Base-by-base conservation (phyloP, 495 filamentous ascomycete species). In the Tuber brumale region DNA sequence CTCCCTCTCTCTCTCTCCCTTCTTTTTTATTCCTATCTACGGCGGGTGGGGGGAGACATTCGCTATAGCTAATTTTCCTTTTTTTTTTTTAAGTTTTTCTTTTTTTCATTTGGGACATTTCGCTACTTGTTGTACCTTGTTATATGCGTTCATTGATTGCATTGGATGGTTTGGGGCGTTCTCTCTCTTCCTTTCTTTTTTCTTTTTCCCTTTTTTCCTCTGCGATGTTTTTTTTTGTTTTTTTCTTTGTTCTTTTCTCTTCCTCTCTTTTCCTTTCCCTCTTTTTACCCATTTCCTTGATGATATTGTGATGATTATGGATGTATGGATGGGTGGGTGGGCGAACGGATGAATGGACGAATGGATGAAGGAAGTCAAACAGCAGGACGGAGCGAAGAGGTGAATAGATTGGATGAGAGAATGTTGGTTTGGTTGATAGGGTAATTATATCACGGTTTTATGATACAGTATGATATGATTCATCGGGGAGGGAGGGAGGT, bases 251-350 rank as follows among this genome's bases (percentile, higher is more conserved):
- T 69, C 14, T 72, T 18, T 66, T 42, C n/a, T n/a, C n/a, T n/a
- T 73, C 66, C 69, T 18, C 31, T 70, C 37, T 66, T 72, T 31
- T 10, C 1, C 27, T 18, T 31, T 31, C 6, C 16, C 16, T 66
- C 27, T 31, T 7, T 35, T 35, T 14, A 16, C 27, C 23, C 51
- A 23, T 75, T 51, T 23, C 27, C 74, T 79, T 73, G 61, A 79
- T 76, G 78, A 69, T 71, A 79, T 70, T 73, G 76, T 66, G 78
- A 77, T 77, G 78, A 79, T 5, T 27, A 61, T 79, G 45, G 78
- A 73, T 79, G 77, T 39, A 46, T 71, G 75, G 72, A 61, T 70
- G 70, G 57, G 37, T 57, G 76, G 76, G 74, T 69, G 74, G 35
- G 18, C 69, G 77, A 51, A 18, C 71, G 76, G 70, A 66, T 16